phyloP scores from a whole-genome alignment of 2,329 filamentous ascomycete genomes.

The Fusarium sp. region DNA sequence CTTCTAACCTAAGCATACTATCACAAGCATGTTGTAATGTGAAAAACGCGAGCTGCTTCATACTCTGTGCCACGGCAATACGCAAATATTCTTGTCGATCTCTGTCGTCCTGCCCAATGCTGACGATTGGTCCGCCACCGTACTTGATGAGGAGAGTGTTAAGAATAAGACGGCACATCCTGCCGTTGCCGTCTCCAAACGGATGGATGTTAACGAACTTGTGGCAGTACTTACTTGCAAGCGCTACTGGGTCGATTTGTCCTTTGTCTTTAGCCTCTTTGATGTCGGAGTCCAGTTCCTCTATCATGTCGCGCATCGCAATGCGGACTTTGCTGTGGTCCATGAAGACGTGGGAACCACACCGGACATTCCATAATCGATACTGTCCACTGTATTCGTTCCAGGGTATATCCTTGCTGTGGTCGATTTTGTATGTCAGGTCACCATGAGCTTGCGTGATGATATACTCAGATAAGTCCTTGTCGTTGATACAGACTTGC shows the following conservation, averaged over 20 bases:
- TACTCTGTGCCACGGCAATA: not conserved
- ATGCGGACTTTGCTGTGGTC: not conserved
- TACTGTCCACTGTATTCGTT: conserved; percentile 38
- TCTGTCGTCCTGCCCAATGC: not conserved
- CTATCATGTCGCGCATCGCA: not conserved
- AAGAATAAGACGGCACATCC: conserved; percentile 47
- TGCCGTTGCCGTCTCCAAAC: conserved; percentile 51
- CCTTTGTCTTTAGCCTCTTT: not conserved
- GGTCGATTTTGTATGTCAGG: conserved; percentile 19
- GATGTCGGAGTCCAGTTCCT: not conserved
- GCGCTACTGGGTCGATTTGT: conserved; percentile 7
- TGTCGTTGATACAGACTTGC: not conserved
- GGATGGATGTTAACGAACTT: conserved; percentile 50
- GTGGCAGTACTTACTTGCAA: conserved; percentile 43
- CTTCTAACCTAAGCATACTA: not conserved
- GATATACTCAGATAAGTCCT: conserved; percentile 29
- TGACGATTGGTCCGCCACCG: not conserved
- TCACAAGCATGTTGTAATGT: not conserved
- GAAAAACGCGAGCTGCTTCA: not conserved
- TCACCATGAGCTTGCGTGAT: conserved; percentile 41
- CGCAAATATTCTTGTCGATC: not conserved
- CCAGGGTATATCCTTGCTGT: conserved; percentile 2
- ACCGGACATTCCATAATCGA: conserved; percentile 34
- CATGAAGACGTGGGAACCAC: not conserved
- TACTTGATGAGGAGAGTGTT: conserved; percentile 48